Conservation (phyloP, 2,329 filamentous ascomycete species). For the Monilinia vaccinii-corymbosi region DNA sequence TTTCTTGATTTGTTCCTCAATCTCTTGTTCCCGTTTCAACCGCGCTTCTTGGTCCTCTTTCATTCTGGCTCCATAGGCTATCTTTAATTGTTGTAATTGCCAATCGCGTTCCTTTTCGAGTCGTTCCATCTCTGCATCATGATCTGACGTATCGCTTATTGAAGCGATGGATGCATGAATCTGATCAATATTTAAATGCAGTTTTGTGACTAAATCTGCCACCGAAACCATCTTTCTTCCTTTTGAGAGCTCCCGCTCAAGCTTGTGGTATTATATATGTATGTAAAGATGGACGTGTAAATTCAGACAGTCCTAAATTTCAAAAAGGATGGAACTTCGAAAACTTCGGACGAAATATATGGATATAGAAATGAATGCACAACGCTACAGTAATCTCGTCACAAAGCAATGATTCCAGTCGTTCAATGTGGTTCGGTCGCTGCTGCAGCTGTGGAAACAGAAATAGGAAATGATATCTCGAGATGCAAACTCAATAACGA, state of each 20-base stretch:
- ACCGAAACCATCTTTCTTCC: slow-evolving; percentile 11
- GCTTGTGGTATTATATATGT: not conserved
- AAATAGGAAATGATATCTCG: not conserved
- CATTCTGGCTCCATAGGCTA: slow-evolving; percentile 15
- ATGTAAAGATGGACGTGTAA: not conserved
- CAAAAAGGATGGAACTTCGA: not conserved
- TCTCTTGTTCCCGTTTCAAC: slow-evolving; percentile 13
- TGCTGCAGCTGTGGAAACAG: not conserved
- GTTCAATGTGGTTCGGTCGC: not conserved
- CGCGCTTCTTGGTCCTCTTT: slow-evolving; percentile 12
- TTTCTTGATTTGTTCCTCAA: slow-evolving; percentile 12
- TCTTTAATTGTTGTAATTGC: slow-evolving; percentile 17
- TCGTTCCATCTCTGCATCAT: slow-evolving; percentile 21
- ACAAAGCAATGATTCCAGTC: not conserved
- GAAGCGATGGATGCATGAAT: slow-evolving; percentile 20
- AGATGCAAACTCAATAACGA: not conserved
- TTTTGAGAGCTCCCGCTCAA: not conserved
- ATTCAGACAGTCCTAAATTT: not conserved
- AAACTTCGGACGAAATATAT: slow-evolving; percentile 5
- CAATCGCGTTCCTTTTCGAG: slow-evolving; percentile 20
- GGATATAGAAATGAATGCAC: not conserved
- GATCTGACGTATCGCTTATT: slow-evolving; percentile 19
- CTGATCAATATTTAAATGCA: slow-evolving; percentile 25
- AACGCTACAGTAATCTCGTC: not conserved
- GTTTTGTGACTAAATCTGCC: slow-evolving; percentile 19